A percentile compares a stretch with the other conserved stretches of the same genome.
These are phyloP conservation scores for Ilex aquifolium DNA, from an alignment of 257 asterid species.

Conservation along the genomic window DNA sequence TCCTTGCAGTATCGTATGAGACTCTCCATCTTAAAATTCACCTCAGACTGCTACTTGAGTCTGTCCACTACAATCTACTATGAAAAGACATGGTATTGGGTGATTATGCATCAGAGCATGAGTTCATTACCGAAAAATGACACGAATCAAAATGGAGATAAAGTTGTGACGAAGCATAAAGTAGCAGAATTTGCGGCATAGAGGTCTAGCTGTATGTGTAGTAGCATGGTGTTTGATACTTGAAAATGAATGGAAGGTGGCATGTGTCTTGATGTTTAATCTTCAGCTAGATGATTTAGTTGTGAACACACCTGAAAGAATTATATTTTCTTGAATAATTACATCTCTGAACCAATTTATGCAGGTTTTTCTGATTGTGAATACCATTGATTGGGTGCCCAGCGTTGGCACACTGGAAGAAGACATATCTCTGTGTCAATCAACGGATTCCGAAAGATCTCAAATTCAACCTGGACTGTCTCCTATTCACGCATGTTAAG, in stretches of 20 bases:
- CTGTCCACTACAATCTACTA: too few relatives aligned
- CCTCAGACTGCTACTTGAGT: too few relatives aligned
- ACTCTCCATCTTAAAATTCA: too few relatives aligned
- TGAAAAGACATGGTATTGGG: too few relatives aligned
- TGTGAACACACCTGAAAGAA: constrained; percentile 77
- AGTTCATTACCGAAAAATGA: too few relatives aligned
- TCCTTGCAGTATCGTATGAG: too few relatives aligned
- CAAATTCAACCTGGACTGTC: constrained; percentile 83
- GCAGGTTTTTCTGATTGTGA: constrained; percentile 78
- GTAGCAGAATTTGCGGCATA: too few relatives aligned
- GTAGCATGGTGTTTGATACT: constrained; percentile 3
- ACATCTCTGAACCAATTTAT: constrained; percentile 4
- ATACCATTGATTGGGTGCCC: constrained; percentile 78
- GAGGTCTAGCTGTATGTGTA: too few relatives aligned
- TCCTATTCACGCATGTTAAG: constrained; percentile 80
- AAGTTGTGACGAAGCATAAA: too few relatives aligned
- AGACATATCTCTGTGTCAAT: constrained; percentile 66
- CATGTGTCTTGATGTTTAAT: constrained; percentile 85
- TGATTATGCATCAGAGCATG: too few relatives aligned
- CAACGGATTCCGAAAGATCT: constrained; percentile 61
- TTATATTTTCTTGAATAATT: not conserved
- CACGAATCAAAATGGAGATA: too few relatives aligned
- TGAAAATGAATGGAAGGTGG: constrained; percentile 51
- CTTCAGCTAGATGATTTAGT: constrained; percentile 83
- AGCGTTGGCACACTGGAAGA: constrained; percentile 43